Percentiles rank a stretch among this genome's conserved stretches.
Conservation (phyloP, 352 stramenopile genomes). For the Phytophthora pseudosyringae region DNA sequence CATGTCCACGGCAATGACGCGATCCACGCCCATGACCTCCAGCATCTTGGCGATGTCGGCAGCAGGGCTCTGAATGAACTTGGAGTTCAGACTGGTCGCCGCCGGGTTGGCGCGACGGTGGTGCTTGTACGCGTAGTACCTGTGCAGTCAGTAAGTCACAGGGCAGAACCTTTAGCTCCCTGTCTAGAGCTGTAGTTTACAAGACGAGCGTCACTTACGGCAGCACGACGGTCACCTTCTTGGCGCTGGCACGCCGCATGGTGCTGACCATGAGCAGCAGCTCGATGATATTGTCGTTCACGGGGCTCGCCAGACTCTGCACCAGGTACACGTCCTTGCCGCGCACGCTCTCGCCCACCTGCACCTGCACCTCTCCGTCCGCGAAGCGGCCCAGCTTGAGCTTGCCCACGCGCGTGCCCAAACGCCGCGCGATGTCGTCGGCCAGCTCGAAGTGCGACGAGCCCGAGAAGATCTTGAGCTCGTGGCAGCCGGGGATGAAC, state of each 20-base stretch:
- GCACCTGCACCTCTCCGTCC: constrained; percentile 93
- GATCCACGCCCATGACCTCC: constrained; percentile 94
- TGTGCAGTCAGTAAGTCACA: constrained; percentile 22
- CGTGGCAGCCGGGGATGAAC: constrained; percentile 93
- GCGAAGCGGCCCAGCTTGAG: constrained; percentile 91
- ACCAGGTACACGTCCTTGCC: constrained; percentile 96
- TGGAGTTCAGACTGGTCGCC: constrained; percentile 91
- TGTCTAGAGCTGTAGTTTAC: not conserved
- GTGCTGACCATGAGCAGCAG: constrained; percentile 95
- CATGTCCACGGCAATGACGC: constrained; percentile 93
- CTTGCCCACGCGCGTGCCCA: constrained; percentile 89
- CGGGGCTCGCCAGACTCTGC: constrained; percentile 91
- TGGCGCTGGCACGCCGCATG: constrained; percentile 92
- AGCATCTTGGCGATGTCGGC: constrained; percentile 93
- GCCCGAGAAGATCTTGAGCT: constrained; percentile 94
- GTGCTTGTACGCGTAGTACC: constrained; percentile 94
- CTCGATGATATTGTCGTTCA: constrained; percentile 96
- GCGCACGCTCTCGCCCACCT: constrained; percentile 92
- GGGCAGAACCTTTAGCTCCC: constrained; percentile 10
- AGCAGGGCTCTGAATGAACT: constrained; percentile 91
- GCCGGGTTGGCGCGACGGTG: constrained; percentile 87
- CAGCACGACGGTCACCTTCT: constrained; percentile 94
- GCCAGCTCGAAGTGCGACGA: constrained; percentile 92
- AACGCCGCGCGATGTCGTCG: constrained; percentile 88
- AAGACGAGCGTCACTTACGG: constrained; percentile 60